Evolutionary conservation across 164 flowering plant genomes (phyloP).

Genomic region (Buxus sempervirens): DNA sequence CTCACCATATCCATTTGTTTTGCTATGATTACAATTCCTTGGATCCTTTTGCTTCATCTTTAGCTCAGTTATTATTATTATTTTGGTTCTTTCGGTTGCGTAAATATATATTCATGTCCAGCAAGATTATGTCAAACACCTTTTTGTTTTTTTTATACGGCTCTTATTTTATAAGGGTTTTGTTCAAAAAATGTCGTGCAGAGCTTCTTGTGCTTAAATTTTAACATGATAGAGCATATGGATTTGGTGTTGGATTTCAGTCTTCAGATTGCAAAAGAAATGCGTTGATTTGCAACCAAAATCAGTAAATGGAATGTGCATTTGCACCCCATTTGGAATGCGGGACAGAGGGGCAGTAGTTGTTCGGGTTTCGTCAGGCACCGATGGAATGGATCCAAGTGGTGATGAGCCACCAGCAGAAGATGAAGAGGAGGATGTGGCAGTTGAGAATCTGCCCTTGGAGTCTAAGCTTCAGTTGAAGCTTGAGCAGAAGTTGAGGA

Average conservation of each 20-base stretch:
- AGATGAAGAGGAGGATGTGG: constrained; percentile 26
- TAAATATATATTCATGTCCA: background rate
- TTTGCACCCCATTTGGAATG: background rate
- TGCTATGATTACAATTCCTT: background rate
- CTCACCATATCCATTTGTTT: background rate
- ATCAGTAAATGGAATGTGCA: constrained; percentile 16
- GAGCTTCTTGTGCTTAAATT: background rate
- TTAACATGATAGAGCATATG: background rate
- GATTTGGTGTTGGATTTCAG: constrained; percentile 24
- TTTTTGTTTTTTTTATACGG: background rate
- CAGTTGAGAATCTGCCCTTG: constrained; percentile 69
- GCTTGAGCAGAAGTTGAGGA: constrained; percentile 59
- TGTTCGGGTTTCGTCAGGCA: constrained; percentile 44
- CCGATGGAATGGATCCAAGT: constrained; percentile 30
- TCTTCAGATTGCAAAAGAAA: constrained; percentile 27
- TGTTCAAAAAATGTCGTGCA: background rate
- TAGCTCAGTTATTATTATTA: background rate
- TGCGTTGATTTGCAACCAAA: constrained; percentile 21
- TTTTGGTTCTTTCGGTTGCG: background rate
- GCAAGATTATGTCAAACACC: background rate
- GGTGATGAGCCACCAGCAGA: constrained; percentile 26
- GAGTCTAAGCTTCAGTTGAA: constrained; percentile 70
- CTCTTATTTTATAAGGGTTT: background rate
- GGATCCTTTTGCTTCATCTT: background rate
- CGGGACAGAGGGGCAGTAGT: constrained; percentile 20